Evolutionary conservation across 2,329 filamentous ascomycete genomes (phyloP).

Genomic region (Apiospora pterosperma): DNA sequence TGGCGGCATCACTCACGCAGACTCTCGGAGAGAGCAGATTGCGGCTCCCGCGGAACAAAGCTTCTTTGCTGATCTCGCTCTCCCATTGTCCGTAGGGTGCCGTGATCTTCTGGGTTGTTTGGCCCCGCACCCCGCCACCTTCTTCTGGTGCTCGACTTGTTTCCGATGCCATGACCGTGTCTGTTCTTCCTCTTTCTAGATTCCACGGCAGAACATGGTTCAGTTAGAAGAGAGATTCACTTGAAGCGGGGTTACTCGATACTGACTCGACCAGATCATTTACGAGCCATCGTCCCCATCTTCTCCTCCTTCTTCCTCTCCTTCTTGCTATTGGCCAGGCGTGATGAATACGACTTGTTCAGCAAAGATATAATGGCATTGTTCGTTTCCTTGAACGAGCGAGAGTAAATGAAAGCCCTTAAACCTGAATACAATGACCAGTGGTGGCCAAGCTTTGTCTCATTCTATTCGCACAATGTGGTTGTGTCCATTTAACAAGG

Average conservation of each 20-base stretch:
- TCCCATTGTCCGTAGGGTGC: background rate
- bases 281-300: too few relatives aligned
- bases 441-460: background rate
- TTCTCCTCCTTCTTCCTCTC: too few relatives aligned
- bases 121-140: background rate
- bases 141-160: background rate
- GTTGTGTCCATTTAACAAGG: background rate
- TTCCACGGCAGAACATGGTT: too few relatives aligned
- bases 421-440: background rate
- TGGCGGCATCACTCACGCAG: slow-evolving; percentile 1
- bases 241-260: background rate
- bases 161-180: background rate
- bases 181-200: too few relatives aligned
- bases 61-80: background rate
- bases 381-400: background rate
- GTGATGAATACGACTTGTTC: too few relatives aligned
- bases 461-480: background rate
- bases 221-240: background rate
- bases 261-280: too few relatives aligned
- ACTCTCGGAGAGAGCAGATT: slow-evolving; percentile 2
- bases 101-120: background rate
- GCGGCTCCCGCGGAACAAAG: slow-evolving; percentile 8
- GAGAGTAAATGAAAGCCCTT: too few relatives aligned
- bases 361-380: too few relatives aligned
- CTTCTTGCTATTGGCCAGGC: too few relatives aligned